Base-by-base conservation (phyloP, 805 yeast genomes). In the Yamadazyma phyllophila region DNA sequence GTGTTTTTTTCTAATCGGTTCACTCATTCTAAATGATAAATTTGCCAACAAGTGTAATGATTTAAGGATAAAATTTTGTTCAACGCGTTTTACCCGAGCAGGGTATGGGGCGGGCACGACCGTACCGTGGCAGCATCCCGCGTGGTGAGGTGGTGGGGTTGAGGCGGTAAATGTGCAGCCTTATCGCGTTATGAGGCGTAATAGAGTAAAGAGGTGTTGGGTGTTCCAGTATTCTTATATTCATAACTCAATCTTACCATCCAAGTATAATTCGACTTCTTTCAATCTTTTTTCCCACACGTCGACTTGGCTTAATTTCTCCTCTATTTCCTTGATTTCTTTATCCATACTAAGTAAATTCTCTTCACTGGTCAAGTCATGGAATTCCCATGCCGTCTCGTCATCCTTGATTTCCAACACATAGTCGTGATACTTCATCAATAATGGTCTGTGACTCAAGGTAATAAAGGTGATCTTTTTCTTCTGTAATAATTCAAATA, bases 361-460 rank as follows among this genome's bases (percentile, higher is more conserved):
- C 55, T 82, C 82, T 47, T 77, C 83, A 10, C 83, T 75, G 7
- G 87, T 83, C 52, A 82, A 71, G 49, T 82, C 80, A 54, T 83
- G 85, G 51, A 72, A 68, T 46, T 72, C 72, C 83, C 86, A 84
- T 11, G 69, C 65, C 33, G 68, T 65, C 36, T 76, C 74, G 14
- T 63, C 62, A 30, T 77, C 78, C 26, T 83, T 77, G 34, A 91
- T 77, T 53, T 85, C 88, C 45, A 91, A 68, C 24, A 88, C 70
- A 53, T 77, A 80, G 53, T 85, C 90, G 62, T 90, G 97, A 62
- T 89, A 90, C 63, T 88, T 88, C 67, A 88, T 79, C 60, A 90
- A 72, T 36, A 88, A 74, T 26, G 95, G 92, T 39, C 97, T 77
- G 62, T 90, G 96, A 24, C 88, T 79, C 48, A 90, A 78, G 1